A percentile compares a stretch with the other conserved stretches of the same genome.
Conservation (phyloP, 2,329 filamentous ascomycete genomes). For the Chaetoscypha palmicola region DNA sequence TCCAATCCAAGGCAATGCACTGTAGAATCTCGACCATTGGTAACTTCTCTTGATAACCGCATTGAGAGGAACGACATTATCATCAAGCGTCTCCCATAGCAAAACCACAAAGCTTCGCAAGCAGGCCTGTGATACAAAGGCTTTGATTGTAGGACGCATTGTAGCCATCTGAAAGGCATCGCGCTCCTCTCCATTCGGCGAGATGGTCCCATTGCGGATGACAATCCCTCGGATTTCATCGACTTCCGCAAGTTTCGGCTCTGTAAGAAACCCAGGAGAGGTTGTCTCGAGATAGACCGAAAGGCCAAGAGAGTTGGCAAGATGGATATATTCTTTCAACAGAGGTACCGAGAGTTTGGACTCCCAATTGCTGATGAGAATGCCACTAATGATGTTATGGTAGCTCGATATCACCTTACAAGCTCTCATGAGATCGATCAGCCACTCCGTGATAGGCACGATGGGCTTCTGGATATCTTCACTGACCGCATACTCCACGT, state of each 20-base stretch:
- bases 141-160: constrained; percentile 25
- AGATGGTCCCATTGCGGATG: constrained; percentile 38
- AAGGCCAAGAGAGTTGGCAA: constrained; percentile 22
- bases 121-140: constrained; percentile 24
- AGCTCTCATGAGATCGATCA: constrained; percentile 9
- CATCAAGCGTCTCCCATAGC: constrained; percentile 28
- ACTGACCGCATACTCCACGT: constrained; percentile 14
- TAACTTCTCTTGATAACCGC: constrained; percentile 29
- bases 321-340: constrained; percentile 19
- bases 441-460: constrained; percentile 14
- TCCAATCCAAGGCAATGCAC: constrained; percentile 26
- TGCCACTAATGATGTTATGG: constrained; percentile 16
- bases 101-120: constrained; percentile 29
- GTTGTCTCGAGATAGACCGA: constrained; percentile 25
- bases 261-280: constrained; percentile 23
- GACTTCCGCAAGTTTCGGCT: constrained; percentile 18
- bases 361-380: constrained; percentile 21
- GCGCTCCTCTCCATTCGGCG: constrained; percentile 34
- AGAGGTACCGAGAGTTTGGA: constrained; percentile 9
- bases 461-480: constrained; percentile 6
- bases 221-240: constrained; percentile 33
- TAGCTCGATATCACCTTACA: constrained; percentile 14
- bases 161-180: constrained; percentile 37
- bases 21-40: constrained; percentile 27
- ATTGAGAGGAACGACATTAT: constrained; percentile 23